Evolutionary conservation across 352 stramenopile species (phyloP).

Genomic region (Globisporangium ultimum): DNA sequence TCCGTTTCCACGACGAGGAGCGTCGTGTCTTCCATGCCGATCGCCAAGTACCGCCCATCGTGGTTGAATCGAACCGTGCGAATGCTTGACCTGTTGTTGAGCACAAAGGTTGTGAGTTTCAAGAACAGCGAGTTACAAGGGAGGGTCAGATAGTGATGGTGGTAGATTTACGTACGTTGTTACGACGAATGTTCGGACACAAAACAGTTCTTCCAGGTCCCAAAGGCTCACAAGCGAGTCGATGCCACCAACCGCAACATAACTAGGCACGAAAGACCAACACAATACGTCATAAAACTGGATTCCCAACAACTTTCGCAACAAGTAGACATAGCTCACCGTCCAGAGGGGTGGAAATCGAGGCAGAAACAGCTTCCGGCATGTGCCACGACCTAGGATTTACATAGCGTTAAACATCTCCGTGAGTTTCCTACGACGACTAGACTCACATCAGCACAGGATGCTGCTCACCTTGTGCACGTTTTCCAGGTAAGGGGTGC

Average conservation of each 20-base stretch:
- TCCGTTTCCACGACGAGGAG: conserved; percentile 64
- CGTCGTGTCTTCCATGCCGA: conserved; percentile 74
- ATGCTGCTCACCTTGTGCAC: conserved; percentile 61
- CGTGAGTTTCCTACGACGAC: too few relatives aligned
- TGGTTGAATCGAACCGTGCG: conserved; percentile 76
- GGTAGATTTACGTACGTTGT: conserved; percentile 49
- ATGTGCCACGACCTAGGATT: conserved; percentile 53
- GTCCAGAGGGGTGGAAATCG: conserved; percentile 72
- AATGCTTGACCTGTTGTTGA: conserved; percentile 56
- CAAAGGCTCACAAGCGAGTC: conserved; percentile 84
- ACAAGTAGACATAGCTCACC: conserved; percentile 22
- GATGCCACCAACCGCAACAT: conserved; percentile 69
- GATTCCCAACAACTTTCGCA: background rate
- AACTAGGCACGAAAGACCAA: conserved; percentile 25
- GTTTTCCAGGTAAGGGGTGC: conserved; percentile 77
- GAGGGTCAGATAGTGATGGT: background rate
- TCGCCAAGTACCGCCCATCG: conserved; percentile 67
- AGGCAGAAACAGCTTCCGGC: conserved; percentile 81
- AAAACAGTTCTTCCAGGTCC: conserved; percentile 86
- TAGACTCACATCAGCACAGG: background rate
- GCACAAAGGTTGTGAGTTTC: background rate
- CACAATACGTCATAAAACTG: background rate
- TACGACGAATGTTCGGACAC: conserved; percentile 75
- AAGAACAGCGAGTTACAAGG: background rate
- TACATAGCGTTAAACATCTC: background rate